Evolutionary conservation across 2,329 filamentous ascomycete genomes (phyloP).

Genomic region (Lecanosticta acicola): DNA sequence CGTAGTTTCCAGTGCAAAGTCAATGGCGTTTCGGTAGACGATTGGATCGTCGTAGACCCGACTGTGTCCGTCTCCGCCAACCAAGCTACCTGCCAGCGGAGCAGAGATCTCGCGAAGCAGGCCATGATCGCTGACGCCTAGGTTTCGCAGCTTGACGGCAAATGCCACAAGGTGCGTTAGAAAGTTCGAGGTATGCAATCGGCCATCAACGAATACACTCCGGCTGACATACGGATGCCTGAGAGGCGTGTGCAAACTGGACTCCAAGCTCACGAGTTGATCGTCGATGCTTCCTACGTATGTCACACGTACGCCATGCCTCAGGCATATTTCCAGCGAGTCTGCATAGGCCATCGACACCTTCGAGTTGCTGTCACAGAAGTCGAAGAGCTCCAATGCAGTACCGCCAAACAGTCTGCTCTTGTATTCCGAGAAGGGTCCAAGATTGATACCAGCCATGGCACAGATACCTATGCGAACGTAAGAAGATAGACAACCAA

Average conservation of each 20-base stretch:
- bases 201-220: slow-evolving; percentile 91
- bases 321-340: slow-evolving; percentile 66
- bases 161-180: slow-evolving; percentile 90
- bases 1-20: slow-evolving; percentile 45
- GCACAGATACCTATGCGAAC: slow-evolving; percentile 79
- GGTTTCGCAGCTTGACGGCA: slow-evolving; percentile 84
- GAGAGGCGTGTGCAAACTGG: slow-evolving; percentile 77
- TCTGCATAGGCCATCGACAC: slow-evolving; percentile 77
- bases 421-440: slow-evolving; percentile 88
- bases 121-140: slow-evolving; percentile 88
- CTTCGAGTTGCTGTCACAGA: slow-evolving; percentile 72
- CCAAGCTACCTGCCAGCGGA: slow-evolving; percentile 83
- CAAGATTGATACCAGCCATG: slow-evolving; percentile 86
- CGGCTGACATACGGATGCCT: slow-evolving; percentile 90
- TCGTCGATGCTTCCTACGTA: slow-evolving; percentile 95
- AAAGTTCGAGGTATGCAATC: slow-evolving; percentile 88
- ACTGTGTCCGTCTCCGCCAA: slow-evolving; percentile 88
- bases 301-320: slow-evolving; percentile 74
- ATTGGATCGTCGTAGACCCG: slow-evolving; percentile 83
- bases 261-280: slow-evolving; percentile 90
- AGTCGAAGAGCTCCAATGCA: slow-evolving; percentile 92
- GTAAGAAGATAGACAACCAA: slow-evolving; percentile 68
- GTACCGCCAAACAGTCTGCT: slow-evolving; percentile 83
- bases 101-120: slow-evolving; percentile 83
- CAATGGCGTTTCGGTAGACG: slow-evolving; percentile 63